Base-by-base conservation (phyloP, 2,329 filamentous ascomycete genomes). In the Phyllosticta citriasiana region DNA sequence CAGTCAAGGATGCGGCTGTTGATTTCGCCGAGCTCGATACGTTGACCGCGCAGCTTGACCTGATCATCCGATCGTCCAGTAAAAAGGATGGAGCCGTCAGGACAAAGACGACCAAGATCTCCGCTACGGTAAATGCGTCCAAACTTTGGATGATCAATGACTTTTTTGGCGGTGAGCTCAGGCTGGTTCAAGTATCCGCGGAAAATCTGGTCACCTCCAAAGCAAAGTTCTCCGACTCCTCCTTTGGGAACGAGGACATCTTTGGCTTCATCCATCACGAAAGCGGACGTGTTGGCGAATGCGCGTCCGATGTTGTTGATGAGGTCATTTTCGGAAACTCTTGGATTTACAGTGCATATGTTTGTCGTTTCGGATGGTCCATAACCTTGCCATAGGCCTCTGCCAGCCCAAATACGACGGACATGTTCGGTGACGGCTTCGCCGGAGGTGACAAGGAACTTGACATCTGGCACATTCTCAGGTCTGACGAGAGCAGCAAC, bases 331-430 rank as follows among this genome's bases (percentile, higher is more conserved):
- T 67, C 65, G 0, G 76, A 73, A 70, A 93, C 85, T 50, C 81
- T 78, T 7, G 79, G 73, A 63, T 86, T 86, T 8, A 93, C 82
- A 0, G 88, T 91, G 73, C 89, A 95, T 22, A 96, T 91, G 65
- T 96, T 95, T 1, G 90, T 95, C 0, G 88, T 91, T 72, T 95
- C 91, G 0, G 88, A 90, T 0, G 91, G 89, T 0, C 90, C 90
- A 64, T 96, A 96, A 0, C 86, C 91, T 76, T 94, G 88, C 70
- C 86, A 91, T 0, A 96, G 77, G 14, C 85, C 81, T 50, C 76
- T 79, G 0, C 79, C 79, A 26, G 80, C 80, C 92, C 92, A 96
- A 35, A 79, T 79, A 1, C 81, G 77, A 51, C 87, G 83, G 0
- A 96, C 88, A 35, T 83, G 82, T 40, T 85, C 82, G 0, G 88